These are phyloP conservation scores for Capronia coronata DNA, from an alignment of 2,329 filamentous ascomycete species.

Conservation along the genomic window DNA sequence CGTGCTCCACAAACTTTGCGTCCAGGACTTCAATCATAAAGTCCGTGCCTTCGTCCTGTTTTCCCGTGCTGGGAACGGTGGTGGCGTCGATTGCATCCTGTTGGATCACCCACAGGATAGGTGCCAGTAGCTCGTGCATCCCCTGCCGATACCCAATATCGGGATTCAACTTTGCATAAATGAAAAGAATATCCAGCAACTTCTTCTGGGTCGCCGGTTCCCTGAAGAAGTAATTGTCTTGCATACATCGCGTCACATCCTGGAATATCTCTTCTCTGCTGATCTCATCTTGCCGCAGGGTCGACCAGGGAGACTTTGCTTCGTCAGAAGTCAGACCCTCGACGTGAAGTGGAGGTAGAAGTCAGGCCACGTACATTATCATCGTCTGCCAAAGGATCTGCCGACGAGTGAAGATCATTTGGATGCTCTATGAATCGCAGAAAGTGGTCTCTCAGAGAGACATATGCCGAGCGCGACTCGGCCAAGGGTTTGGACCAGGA, in stretches of 20 bases:
- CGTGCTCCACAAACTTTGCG: slow-evolving; percentile 72
- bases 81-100: slow-evolving; percentile 65
- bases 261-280: slow-evolving; percentile 84
- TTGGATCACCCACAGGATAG: slow-evolving; percentile 76
- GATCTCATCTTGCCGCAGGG: slow-evolving; percentile 74
- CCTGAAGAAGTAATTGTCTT: slow-evolving; percentile 86
- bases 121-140: slow-evolving; percentile 94
- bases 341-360: slow-evolving; percentile 26
- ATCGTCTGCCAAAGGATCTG: slow-evolving; percentile 84
- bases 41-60: slow-evolving; percentile 38
- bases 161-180: slow-evolving; percentile 89
- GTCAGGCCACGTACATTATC: slow-evolving; percentile 48
- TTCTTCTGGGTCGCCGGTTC: slow-evolving; percentile 69
- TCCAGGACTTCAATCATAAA: slow-evolving; percentile 64
- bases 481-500: slow-evolving; percentile 63
- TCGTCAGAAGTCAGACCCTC: slow-evolving; percentile 40
- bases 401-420: slow-evolving; percentile 65
- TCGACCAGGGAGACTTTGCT: slow-evolving; percentile 80
- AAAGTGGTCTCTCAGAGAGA: slow-evolving; percentile 64
- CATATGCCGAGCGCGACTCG: slow-evolving; percentile 68
- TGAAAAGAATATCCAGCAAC: slow-evolving; percentile 82
- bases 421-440: slow-evolving; percentile 78
- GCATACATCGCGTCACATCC: slow-evolving; percentile 84
- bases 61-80: slow-evolving; percentile 33
- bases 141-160: slow-evolving; percentile 90